Conservation (phyloP, 176 grass and related monocot species). For the Panicum miliaceum region DNA sequence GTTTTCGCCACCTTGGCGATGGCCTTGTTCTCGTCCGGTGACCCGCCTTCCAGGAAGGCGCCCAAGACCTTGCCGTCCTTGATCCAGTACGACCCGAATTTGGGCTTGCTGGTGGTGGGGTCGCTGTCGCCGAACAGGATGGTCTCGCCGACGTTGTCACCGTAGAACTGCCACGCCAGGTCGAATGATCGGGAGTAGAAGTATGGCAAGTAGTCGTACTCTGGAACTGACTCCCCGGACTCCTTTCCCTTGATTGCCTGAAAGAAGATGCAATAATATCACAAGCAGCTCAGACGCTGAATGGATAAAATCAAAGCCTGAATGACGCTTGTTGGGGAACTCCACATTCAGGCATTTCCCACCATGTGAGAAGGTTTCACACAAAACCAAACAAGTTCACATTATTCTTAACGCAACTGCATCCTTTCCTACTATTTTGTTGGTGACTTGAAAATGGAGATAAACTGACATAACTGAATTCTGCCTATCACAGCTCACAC, state of each 20-base stretch:
- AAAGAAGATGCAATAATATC: neutral
- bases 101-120: slow-evolving; percentile 65
- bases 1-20: slow-evolving; percentile 78
- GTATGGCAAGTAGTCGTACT: slow-evolving; percentile 91
- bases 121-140: slow-evolving; percentile 85
- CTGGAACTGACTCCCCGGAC: slow-evolving; percentile 53
- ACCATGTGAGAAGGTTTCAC: neutral
- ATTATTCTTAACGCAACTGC: neutral
- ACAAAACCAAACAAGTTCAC: neutral
- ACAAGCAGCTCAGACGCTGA: neutral
- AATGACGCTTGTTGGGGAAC: neutral
- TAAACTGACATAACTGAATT: neutral
- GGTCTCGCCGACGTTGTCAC: slow-evolving; percentile 80
- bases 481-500: neutral
- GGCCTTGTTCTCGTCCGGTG: slow-evolving; percentile 74
- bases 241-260: slow-evolving; percentile 89
- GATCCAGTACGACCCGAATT: slow-evolving; percentile 97
- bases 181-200: slow-evolving; percentile 97
- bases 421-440: neutral
- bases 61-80: slow-evolving; percentile 87
- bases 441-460: neutral
- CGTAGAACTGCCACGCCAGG: slow-evolving; percentile 92
- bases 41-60: slow-evolving; percentile 89
- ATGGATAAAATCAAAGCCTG: neutral
- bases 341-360: neutral